These are phyloP conservation scores for Penicillium lividum DNA, from an alignment of 495 filamentous ascomycete species.

Conservation along the genomic window DNA sequence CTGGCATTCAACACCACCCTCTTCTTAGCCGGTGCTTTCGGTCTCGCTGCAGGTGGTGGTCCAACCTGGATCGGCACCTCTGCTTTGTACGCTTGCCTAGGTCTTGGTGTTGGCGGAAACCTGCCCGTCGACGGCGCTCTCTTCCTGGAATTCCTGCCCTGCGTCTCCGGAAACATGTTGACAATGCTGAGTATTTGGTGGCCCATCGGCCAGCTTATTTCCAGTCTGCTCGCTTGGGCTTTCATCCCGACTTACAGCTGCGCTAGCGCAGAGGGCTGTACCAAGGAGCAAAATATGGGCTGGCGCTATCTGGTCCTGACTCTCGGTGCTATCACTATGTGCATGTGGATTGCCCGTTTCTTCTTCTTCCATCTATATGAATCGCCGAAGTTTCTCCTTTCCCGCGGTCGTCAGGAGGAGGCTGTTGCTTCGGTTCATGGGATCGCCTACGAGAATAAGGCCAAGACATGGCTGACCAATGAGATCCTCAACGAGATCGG, in stretches of 20 bases:
- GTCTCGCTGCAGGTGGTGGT: constrained; percentile 53
- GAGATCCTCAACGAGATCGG: constrained; percentile 58
- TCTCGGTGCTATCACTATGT: constrained; percentile 70
- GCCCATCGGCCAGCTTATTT: constrained; percentile 58
- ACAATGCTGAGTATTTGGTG: constrained; percentile 62
- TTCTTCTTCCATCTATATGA: constrained; percentile 78
- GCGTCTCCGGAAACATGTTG: constrained; percentile 52
- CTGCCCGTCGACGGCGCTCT: constrained; percentile 58
- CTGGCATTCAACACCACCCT: constrained; percentile 61
- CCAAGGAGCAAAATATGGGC: constrained; percentile 66
- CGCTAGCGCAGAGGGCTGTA: constrained; percentile 50
- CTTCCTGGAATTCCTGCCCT: constrained; percentile 61
- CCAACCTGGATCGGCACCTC: constrained; percentile 53
- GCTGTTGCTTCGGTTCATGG: constrained; percentile 70
- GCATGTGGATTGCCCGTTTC: constrained; percentile 70
- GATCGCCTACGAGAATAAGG: constrained; percentile 54
- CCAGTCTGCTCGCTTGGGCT: constrained; percentile 56
- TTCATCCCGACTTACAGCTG: constrained; percentile 57
- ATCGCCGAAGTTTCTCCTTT: constrained; percentile 78
- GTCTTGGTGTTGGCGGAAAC: constrained; percentile 62
- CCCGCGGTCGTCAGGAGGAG: constrained; percentile 67
- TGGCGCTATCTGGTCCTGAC: constrained; percentile 78
- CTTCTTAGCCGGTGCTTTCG: constrained; percentile 56
- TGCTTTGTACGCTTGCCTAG: constrained; percentile 51
- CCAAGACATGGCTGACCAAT: constrained; percentile 53